These are phyloP conservation scores for Russula abietina DNA, from an alignment of 768 basidiomycete genomes.

Conservation along the genomic window DNA sequence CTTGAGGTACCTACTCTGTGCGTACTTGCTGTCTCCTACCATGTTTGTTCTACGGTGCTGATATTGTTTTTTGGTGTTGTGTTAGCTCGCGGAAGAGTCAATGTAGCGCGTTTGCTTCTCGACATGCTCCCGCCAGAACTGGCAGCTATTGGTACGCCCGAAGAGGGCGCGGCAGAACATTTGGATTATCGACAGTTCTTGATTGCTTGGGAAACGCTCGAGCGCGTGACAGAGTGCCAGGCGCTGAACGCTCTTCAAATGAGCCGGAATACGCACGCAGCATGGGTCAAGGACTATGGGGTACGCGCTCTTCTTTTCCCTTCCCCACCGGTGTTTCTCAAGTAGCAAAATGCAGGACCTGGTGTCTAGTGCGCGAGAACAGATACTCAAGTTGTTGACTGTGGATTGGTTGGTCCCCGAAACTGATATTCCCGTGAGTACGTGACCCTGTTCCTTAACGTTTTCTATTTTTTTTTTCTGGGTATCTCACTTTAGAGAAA, in stretches of 20 bases:
- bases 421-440: constrained; percentile 31
- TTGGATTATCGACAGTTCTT: constrained; percentile 80
- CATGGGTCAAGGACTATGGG: constrained; percentile 63
- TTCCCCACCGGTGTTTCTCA: background rate
- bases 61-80: background rate
- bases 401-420: constrained; percentile 71
- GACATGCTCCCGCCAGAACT: constrained; percentile 59
- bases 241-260: constrained; percentile 49
- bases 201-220: constrained; percentile 61
- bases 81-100: constrained; percentile 69
- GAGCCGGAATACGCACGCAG: constrained; percentile 50
- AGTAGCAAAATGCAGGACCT: constrained; percentile 37
- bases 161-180: constrained; percentile 68
- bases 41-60: background rate
- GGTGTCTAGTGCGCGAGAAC: constrained; percentile 58
- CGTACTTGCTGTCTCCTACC: constrained; percentile 24
- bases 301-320: constrained; percentile 31
- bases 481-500: background rate
- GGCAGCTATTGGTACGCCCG: constrained; percentile 54
- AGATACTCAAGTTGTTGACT: constrained; percentile 63
- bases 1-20: constrained; percentile 84
- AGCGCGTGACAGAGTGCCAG: constrained; percentile 55
- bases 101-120: constrained; percentile 58
- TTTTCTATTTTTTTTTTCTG: too few species aligned
- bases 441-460: background rate